Evolutionary conservation across 768 basidiomycete species (phyloP).

Genomic region (Chalciporus pseudorubinellus): DNA sequence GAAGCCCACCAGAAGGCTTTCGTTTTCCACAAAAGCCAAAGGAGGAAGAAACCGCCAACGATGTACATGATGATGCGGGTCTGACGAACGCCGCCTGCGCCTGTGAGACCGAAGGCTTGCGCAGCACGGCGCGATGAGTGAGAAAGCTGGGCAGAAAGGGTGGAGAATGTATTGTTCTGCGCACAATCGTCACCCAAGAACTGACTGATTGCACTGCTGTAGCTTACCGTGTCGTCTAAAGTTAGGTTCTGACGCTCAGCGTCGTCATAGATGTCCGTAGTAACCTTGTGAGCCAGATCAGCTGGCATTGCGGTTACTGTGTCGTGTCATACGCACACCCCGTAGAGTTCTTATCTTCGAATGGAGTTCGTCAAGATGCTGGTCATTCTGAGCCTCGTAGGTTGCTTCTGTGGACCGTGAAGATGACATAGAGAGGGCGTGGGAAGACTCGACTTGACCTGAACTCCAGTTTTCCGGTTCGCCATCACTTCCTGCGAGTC

Average conservation of each 20-base stretch:
- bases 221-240: constrained; percentile 70
- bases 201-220: background rate
- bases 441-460: constrained; percentile 11
- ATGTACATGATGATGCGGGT: constrained; percentile 65
- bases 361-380: constrained; percentile 78
- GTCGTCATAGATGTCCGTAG: constrained; percentile 82
- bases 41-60: constrained; percentile 48
- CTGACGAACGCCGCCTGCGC: constrained; percentile 62
- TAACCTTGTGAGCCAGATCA: constrained; percentile 50
- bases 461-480: too few relatives aligned
- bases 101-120: constrained; percentile 66
- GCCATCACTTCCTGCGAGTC: too few relatives aligned
- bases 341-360: constrained; percentile 80
- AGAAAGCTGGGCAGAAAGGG: constrained; percentile 58
- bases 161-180: constrained; percentile 65
- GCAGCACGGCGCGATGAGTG: constrained; percentile 69
- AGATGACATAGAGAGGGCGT: constrained; percentile 34
- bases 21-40: constrained; percentile 57
- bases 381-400: constrained; percentile 85
- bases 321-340: constrained; percentile 52
- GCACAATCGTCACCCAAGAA: background rate
- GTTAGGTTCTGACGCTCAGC: constrained; percentile 79
- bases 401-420: constrained; percentile 58
- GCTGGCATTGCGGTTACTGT: background rate
- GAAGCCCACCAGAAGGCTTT: constrained; percentile 46